Conservation (phyloP, 225 moss, liverwort and hornwort genomes). For the Sphagnum tenellum region DNA sequence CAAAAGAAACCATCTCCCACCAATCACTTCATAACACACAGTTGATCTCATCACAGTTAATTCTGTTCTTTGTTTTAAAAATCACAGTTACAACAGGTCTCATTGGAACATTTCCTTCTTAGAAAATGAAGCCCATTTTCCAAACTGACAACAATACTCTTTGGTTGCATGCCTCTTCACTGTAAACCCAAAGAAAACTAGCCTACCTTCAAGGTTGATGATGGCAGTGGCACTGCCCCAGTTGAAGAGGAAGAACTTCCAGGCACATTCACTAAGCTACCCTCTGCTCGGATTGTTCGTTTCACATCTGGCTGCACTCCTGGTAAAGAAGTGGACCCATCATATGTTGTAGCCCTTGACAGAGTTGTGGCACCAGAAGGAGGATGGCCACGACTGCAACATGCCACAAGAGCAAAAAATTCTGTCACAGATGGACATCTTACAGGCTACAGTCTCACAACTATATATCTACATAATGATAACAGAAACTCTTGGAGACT, state of each 20-base stretch:
- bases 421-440: no score
- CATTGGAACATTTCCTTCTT: background rate
- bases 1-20: background rate
- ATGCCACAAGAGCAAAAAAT: background rate
- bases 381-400: constrained; percentile 19
- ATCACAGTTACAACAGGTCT: background rate
- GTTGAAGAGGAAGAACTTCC: constrained; percentile 7
- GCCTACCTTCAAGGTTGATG: constrained; percentile 24
- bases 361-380: constrained; percentile 22
- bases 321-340: constrained; percentile 20
- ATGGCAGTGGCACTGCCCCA: constrained; percentile 12
- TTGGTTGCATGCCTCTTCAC: background rate
- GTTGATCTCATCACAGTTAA: no score
- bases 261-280: constrained; percentile 13
- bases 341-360: constrained; percentile 32
- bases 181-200: background rate
- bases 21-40: no score
- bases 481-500: no score
- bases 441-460: no score
- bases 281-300: constrained; percentile 8
- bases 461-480: no score
- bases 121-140: background rate
- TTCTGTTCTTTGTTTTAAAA: no score
- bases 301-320: constrained; percentile 16
- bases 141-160: background rate